Evolutionary conservation across 2,329 filamentous ascomycete genomes (phyloP).

Genomic region (Pseudocercospora eumusae): DNA sequence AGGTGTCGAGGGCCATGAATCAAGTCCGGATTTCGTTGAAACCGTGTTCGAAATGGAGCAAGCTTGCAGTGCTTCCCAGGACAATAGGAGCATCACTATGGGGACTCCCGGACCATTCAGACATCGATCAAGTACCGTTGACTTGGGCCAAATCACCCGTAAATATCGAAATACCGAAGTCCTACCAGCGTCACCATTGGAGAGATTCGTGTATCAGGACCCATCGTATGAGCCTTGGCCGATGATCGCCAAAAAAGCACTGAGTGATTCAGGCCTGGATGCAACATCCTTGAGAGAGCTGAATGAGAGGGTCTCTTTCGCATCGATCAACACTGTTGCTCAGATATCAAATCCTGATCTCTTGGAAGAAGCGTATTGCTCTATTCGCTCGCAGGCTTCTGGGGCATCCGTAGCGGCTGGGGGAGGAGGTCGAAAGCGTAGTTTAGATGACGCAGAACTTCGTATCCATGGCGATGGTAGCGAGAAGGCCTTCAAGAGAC

Average conservation of each 20-base stretch:
- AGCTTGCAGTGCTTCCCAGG: background rate
- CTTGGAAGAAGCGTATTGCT: background rate
- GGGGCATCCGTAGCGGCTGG: background rate
- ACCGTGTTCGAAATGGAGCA: background rate
- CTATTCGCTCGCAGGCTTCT: background rate
- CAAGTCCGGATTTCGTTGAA: background rate
- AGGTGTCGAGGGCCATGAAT: background rate
- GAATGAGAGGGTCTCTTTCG: background rate
- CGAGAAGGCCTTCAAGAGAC: background rate
- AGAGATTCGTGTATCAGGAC: slow-evolving; percentile 2
- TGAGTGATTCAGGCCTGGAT: background rate
- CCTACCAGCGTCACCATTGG: background rate
- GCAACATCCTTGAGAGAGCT: background rate
- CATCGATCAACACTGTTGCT: background rate
- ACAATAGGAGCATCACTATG: background rate
- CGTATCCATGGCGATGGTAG: background rate
- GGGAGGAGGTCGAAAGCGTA: background rate
- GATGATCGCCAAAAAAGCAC: slow-evolving; percentile 8
- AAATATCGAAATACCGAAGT: background rate
- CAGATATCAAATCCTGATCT: background rate
- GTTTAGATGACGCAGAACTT: background rate
- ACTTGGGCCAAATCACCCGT: background rate
- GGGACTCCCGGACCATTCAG: background rate
- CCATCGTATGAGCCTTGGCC: slow-evolving; percentile 2
- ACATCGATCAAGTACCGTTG: background rate